These are phyloP conservation scores for Asterophora lycoperdoides DNA, from an alignment of 768 basidiomycete genomes.

Conservation along the genomic window DNA sequence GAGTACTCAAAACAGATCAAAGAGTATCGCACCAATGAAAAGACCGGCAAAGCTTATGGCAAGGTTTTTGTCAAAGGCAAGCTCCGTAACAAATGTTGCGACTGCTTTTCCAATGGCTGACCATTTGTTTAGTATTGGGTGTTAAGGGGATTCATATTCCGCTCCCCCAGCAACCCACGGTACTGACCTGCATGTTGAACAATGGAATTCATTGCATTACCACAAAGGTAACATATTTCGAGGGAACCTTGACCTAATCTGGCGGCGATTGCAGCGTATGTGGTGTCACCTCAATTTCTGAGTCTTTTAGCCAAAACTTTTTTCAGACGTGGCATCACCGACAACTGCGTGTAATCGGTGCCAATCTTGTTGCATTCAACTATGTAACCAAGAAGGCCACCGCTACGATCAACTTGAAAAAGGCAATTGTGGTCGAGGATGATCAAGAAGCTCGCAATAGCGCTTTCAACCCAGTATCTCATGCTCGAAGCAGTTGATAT, in stretches of 20 bases:
- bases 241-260: conserved; percentile 87
- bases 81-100: conserved; percentile 9
- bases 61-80: conserved; percentile 93
- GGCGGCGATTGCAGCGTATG: conserved; percentile 91
- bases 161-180: conserved; percentile 69
- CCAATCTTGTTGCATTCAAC: conserved; percentile 85
- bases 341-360: conserved; percentile 78
- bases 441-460: conserved; percentile 56
- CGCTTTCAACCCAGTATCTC: conserved; percentile 36
- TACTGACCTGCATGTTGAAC: conserved; percentile 83
- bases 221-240: conserved; percentile 89
- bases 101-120: not conserved
- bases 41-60: conserved; percentile 75
- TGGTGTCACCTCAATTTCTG: conserved; percentile 10
- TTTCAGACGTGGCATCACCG: conserved; percentile 77
- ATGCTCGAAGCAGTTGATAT: conserved; percentile 34
- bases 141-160: conserved; percentile 74
- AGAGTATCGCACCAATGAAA: conserved; percentile 73
- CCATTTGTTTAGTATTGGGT: conserved; percentile 56
- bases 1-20: conserved; percentile 90
- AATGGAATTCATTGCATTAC: conserved; percentile 97
- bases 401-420: conserved; percentile 86
- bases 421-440: conserved; percentile 75
- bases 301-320: conserved; percentile 6
- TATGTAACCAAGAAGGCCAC: conserved; percentile 89